Conservation (phyloP, 306 rosid genomes). For the Cucurbita maxima region DNA sequence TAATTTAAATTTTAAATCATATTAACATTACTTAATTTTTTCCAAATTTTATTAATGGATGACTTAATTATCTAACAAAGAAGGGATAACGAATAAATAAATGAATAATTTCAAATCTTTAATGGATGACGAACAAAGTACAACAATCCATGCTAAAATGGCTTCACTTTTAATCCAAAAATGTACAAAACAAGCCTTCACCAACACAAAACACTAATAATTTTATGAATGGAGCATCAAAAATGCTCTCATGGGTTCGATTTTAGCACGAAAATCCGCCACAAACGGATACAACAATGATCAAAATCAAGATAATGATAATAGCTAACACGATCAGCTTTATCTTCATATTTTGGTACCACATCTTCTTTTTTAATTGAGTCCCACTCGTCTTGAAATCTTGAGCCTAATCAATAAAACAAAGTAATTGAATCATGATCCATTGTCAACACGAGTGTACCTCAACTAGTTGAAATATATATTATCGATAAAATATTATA, state of each 20-base stretch:
- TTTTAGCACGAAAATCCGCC: slow-evolving; percentile 45
- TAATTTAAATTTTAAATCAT: no score
- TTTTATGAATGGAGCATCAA: not conserved
- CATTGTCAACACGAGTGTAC: no score
- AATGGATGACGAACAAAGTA: no score
- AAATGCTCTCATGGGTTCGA: not conserved
- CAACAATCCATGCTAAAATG: not conserved
- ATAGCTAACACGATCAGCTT: slow-evolving; percentile 64
- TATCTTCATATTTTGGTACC: slow-evolving; percentile 86
- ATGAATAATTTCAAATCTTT: no score
- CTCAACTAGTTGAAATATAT: no score
- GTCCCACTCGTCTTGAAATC: slow-evolving; percentile 67
- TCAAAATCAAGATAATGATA: slow-evolving; percentile 32
- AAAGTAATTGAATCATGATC: not conserved
- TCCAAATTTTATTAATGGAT: no score
- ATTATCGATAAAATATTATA: no score
- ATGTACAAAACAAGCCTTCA: not conserved
- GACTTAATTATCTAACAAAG: no score
- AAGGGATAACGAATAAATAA: no score
- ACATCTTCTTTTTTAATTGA: slow-evolving; percentile 77
- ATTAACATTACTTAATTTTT: no score
- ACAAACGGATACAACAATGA: slow-evolving; percentile 53
- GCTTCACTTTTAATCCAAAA: not conserved
- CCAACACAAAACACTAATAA: not conserved
- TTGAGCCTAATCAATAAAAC: slow-evolving; percentile 51